These are phyloP conservation scores for Xerocomellus dryophilus DNA, from an alignment of 768 basidiomycete genomes.

Conservation along the genomic window DNA sequence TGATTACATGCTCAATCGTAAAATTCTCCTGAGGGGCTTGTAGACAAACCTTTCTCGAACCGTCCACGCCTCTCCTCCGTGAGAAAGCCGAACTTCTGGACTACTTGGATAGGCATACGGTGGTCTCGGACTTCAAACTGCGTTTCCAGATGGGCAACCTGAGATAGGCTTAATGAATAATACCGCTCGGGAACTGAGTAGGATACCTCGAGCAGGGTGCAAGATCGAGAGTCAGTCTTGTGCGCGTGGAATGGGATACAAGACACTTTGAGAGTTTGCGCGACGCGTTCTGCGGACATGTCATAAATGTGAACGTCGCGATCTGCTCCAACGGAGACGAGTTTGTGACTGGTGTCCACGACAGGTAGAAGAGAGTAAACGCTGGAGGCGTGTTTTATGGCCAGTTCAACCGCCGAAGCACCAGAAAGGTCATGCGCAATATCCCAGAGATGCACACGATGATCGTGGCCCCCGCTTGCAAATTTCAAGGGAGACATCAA, in stretches of 20 bases:
- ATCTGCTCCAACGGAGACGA: conserved; percentile 48
- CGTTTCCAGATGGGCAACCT: conserved; percentile 50
- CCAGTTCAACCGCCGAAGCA: conserved; percentile 31
- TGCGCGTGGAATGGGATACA: conserved; percentile 46
- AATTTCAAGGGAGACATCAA: conserved; percentile 43
- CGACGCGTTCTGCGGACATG: conserved; percentile 43
- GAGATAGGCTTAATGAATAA: background rate
- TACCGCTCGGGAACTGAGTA: background rate
- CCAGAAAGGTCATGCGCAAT: conserved; percentile 33
- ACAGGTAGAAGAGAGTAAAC: conserved; percentile 44
- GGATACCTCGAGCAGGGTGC: conserved; percentile 44
- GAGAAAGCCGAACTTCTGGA: conserved; percentile 45
- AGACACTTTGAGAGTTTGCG: conserved; percentile 39
- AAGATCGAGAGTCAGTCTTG: conserved; percentile 35
- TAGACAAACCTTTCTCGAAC: conserved; percentile 43
- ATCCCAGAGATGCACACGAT: conserved; percentile 47
- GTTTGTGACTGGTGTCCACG: conserved; percentile 45
- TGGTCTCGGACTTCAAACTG: conserved; percentile 54
- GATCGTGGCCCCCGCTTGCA: conserved; percentile 50
- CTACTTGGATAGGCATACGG: conserved; percentile 35
- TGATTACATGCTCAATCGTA: conserved; percentile 16
- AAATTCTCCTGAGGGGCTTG: conserved; percentile 6
- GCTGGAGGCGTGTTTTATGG: conserved; percentile 42
- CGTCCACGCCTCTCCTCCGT: conserved; percentile 39
- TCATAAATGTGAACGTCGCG: conserved; percentile 46